Percentiles rank a stretch among this genome's conserved stretches.
Conservation (phyloP, 2,329 filamentous ascomycete genomes). For the Colletotrichum salicis region DNA sequence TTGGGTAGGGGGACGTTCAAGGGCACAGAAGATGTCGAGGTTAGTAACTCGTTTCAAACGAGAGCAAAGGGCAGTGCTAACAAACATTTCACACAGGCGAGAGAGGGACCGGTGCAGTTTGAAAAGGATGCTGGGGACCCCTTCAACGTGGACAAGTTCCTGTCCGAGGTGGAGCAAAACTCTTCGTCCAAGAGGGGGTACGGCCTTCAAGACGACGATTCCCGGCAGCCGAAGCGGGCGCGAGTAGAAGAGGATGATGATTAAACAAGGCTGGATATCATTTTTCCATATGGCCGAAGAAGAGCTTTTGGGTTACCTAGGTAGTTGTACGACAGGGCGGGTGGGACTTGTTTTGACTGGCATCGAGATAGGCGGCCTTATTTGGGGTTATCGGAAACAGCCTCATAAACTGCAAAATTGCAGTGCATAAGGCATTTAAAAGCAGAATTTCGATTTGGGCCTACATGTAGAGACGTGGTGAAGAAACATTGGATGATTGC, state of each 20-base stretch:
- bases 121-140: constrained; percentile 87
- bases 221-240: constrained; percentile 74
- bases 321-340: neutral
- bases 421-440: constrained; percentile 19
- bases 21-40: constrained; percentile 84
- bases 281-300: neutral
- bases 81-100: constrained; percentile 58
- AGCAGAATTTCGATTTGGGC: neutral
- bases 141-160: constrained; percentile 94
- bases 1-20: constrained; percentile 92
- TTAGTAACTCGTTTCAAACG: constrained; percentile 51
- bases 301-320: neutral
- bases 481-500: constrained; percentile 23
- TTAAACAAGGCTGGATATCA: constrained; percentile 33
- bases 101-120: constrained; percentile 94
- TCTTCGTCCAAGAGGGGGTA: constrained; percentile 76
- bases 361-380: constrained; percentile 16
- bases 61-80: neutral
- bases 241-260: constrained; percentile 79
- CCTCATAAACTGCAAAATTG: neutral
- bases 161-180: constrained; percentile 79
- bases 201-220: constrained; percentile 76
- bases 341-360: neutral
- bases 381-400: constrained; percentile 1
- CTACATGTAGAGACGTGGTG: constrained; percentile 3